Evolutionary conservation across 2,329 filamentous ascomycete species (phyloP).

Genomic region (Hymenoscyphus repandus): DNA sequence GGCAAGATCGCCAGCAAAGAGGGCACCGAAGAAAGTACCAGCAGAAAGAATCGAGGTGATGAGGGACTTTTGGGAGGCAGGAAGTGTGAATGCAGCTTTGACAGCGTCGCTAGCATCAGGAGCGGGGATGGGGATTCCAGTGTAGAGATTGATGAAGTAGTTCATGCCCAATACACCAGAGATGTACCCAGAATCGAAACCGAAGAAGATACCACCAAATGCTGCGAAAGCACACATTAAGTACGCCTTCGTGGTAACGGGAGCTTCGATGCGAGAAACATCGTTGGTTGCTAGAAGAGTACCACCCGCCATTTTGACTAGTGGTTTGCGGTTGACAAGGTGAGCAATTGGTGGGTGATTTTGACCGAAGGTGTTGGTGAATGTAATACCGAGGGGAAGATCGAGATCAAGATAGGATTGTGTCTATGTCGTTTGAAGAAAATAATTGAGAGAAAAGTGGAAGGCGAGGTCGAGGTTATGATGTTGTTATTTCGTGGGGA

Average conservation of each 20-base stretch:
- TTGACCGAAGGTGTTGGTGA: no score
- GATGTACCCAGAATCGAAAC: constrained; percentile 74
- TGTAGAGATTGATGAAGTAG: constrained; percentile 22
- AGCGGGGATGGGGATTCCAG: constrained; percentile 13
- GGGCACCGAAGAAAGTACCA: constrained; percentile 54
- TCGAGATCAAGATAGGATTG: no score
- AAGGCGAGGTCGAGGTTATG: no score
- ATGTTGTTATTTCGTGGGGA: no score
- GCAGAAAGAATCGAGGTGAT: constrained; percentile 53
- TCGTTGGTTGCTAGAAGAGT: constrained; percentile 41
- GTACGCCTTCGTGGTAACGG: constrained; percentile 63
- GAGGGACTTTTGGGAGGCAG: constrained; percentile 56
- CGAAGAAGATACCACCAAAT: constrained; percentile 52
- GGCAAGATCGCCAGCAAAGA: constrained; percentile 28
- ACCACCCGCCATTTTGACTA: constrained; percentile 14
- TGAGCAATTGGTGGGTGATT: no score
- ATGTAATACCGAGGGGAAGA: no score
- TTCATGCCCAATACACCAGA: constrained; percentile 19
- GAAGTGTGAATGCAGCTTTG: constrained; percentile 57
- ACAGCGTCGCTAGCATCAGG: constrained; percentile 44
- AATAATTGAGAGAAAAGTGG: no score
- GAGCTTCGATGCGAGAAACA: constrained; percentile 61
- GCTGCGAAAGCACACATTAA: constrained; percentile 64
- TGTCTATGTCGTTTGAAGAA: no score
- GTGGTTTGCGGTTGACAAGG: no score